A percentile compares a stretch with the other conserved stretches of the same genome.
Conservation (phyloP, 2,329 filamentous ascomycete genomes). For the Lasiodiplodia gonubiensis region DNA sequence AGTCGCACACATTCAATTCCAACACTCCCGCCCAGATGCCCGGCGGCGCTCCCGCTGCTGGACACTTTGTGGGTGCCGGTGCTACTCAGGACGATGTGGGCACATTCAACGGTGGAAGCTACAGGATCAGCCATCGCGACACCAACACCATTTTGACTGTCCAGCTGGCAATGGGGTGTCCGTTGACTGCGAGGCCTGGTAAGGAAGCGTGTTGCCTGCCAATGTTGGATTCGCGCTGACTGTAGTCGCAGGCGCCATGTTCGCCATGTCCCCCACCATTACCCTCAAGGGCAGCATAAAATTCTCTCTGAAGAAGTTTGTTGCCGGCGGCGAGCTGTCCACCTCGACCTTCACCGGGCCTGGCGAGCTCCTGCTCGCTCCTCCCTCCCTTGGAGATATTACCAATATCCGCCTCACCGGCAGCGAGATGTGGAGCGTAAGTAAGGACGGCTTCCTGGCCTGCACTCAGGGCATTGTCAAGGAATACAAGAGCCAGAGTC, state of each 20-base stretch:
- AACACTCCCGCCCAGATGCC: conserved; percentile 39
- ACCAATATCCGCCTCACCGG: conserved; percentile 77
- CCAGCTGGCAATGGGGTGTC: conserved; percentile 88
- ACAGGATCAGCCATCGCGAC: conserved; percentile 89
- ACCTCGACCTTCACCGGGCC: conserved; percentile 85
- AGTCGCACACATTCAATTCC: conserved; percentile 36
- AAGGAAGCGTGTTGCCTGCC: conserved; percentile 26
- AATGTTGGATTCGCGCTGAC: background rate
- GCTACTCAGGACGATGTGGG: conserved; percentile 81
- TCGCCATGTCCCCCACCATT: conserved; percentile 90
- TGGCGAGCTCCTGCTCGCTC: conserved; percentile 85
- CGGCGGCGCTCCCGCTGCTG: conserved; percentile 50
- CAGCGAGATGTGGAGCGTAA: conserved; percentile 79
- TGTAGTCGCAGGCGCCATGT: conserved; percentile 71
- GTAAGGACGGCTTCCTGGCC: conserved; percentile 84
- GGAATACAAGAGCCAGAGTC: conserved; percentile 82
- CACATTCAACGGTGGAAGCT: conserved; percentile 96
- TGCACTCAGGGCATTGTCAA: conserved; percentile 86
- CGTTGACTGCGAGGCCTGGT: conserved; percentile 80
- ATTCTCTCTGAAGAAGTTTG: conserved; percentile 89
- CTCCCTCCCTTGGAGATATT: conserved; percentile 81
- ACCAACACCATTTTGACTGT: conserved; percentile 88
- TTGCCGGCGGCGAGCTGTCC: conserved; percentile 79
- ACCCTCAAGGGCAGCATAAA: conserved; percentile 82
- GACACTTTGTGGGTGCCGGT: conserved; percentile 68